These are phyloP conservation scores for Mollisiaceae sp. DNA, from an alignment of 2,329 filamentous ascomycete species.

Conservation along the genomic window DNA sequence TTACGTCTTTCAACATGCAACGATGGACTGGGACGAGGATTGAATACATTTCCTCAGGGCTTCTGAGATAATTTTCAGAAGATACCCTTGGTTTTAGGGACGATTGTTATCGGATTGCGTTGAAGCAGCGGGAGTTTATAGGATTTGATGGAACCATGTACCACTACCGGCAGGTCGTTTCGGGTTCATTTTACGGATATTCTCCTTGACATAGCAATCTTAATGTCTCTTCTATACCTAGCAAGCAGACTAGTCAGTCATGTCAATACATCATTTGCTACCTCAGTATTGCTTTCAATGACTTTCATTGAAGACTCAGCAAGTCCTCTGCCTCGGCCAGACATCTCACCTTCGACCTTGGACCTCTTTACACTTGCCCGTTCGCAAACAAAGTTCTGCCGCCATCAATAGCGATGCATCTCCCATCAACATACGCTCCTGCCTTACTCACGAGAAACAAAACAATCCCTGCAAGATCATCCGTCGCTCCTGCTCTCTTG, in stretches of 20 bases:
- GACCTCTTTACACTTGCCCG: constrained; percentile 41
- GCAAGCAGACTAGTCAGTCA: not conserved
- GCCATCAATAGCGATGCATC: constrained; percentile 48
- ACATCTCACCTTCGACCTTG: too few species aligned
- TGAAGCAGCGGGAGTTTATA: not conserved
- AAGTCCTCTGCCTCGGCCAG: too few species aligned
- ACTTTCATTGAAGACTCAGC: too few species aligned
- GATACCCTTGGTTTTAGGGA: not conserved
- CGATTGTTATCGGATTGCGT: not conserved
- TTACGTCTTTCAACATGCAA: not conserved
- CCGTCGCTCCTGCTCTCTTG: constrained; percentile 45
- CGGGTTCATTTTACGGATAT: not conserved
- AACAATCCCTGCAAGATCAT: constrained; percentile 51
- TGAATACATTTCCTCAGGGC: not conserved
- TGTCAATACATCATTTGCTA: not conserved
- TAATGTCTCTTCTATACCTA: not conserved
- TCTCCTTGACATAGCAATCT: not conserved
- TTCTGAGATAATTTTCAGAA: not conserved
- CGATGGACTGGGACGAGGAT: not conserved
- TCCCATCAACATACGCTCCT: constrained; percentile 49
- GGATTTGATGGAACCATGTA: not conserved
- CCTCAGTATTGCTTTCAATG: not conserved
- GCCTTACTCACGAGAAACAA: constrained; percentile 50
- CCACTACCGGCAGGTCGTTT: not conserved
- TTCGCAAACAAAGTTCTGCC: constrained; percentile 48